phyloP scores from a whole-genome alignment of 2,329 filamentous ascomycete species.

The Cercospora sp. region DNA sequence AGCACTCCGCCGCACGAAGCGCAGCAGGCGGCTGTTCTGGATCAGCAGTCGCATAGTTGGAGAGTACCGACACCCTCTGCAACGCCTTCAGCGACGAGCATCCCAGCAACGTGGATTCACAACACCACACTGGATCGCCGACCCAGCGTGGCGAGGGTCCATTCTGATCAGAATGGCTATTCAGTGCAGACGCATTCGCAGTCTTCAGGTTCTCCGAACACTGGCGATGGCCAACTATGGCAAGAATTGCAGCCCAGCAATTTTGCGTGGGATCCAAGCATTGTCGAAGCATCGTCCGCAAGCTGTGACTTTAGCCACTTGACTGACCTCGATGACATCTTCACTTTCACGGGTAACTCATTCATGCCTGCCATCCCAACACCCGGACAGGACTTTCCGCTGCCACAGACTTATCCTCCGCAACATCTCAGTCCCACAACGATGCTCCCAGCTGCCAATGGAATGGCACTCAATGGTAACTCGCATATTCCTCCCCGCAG shows the following conservation, averaged over 20 bases:
- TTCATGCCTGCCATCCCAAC: constrained; percentile 24
- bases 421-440: constrained; percentile 19
- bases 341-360: constrained; percentile 28
- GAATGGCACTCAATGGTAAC: constrained; percentile 10
- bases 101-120: constrained; percentile 12
- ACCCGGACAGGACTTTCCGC: constrained; percentile 17
- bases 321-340: constrained; percentile 29
- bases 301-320: constrained; percentile 30
- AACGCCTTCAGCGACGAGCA: constrained; percentile 10
- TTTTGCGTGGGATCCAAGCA: constrained; percentile 26
- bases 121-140: constrained; percentile 15
- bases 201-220: constrained; percentile 26
- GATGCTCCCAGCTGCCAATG: constrained; percentile 17
- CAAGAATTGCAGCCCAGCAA: constrained; percentile 20
- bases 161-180: constrained; percentile 20
- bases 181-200: constrained; percentile 24
- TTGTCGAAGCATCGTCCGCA: constrained; percentile 25
- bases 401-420: constrained; percentile 19
- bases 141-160: constrained; percentile 14
- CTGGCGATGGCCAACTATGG: constrained; percentile 23
- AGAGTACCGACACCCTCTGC: constrained; percentile 22
- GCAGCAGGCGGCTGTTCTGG: constrained; percentile 23
- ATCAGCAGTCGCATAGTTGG: constrained; percentile 28
- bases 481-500: constrained; percentile 16
- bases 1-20: constrained; percentile 26